Base-by-base conservation (phyloP, 2,329 filamentous ascomycete species). In the Aspergillus carbonarius region DNA sequence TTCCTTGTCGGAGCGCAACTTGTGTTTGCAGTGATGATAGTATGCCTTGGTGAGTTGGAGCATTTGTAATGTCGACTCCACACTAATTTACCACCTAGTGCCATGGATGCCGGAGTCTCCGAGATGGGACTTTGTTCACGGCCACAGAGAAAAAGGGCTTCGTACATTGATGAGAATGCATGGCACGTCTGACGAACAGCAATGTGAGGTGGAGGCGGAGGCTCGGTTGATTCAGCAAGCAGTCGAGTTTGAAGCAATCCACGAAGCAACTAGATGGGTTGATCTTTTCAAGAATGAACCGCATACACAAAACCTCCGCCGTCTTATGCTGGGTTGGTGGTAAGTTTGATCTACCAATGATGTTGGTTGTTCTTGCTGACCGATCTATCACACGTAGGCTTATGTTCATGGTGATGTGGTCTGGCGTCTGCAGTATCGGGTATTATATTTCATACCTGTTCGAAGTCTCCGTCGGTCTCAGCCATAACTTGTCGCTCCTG, bases 81-180 rank as follows among this genome's bases (percentile, higher is more conserved):
- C 63, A 7, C 61, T 17, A 59, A 63, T 13, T 46, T 62, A 5
- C 54, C n/a, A n/a, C 50, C 3, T 51, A 57, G 60, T 66, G 20
- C 37, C 60, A 4, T 60, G 63, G 3, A 68, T 83, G 3, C 81
- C 82, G 4, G 82, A 85, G 57, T 82, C 79, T 0, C 82, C 82
- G 2, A 74, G 82, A 48, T 83, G 81, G 78, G 71, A 84, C 5
- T 77, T 84, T 10, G 66, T 80, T 13, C 78, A 79, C 54, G 81
- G 80, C 30, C 71, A 75, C 15, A 75, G 81, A 57, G 75, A 72
- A 56, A 81, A 76, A 62, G 81, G 70, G 37, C 72, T 68, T 12
- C 13, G 18, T 23, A 42, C 39, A 15, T 20, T 42, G 9, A 42
- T 42, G 39, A 42, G 18, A 42, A 42, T 42, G 39, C 39, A 42